Conservation (phyloP, 257 asterid genomes). For the Solanum chmielewskii region DNA sequence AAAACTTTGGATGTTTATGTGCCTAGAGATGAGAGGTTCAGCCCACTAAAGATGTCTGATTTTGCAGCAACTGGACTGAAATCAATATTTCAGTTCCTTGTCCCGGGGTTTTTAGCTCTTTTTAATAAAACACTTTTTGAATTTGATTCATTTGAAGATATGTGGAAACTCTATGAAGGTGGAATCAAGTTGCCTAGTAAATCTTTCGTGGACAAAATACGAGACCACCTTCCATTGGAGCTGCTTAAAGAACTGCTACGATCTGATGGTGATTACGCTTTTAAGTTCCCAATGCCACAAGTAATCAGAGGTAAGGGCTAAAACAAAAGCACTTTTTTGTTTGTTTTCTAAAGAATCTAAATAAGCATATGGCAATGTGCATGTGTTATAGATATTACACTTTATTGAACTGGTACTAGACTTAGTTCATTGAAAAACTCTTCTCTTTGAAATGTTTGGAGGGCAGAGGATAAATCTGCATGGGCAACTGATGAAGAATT, state of each 20-base stretch:
- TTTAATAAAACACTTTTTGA: conserved; percentile 11
- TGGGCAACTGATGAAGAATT: conserved; percentile 77
- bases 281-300: conserved; percentile 49
- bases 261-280: conserved; percentile 30
- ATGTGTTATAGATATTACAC: neutral
- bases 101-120: neutral
- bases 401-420: neutral
- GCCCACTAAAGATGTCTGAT: conserved; percentile 51
- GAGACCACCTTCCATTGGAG: conserved; percentile 32
- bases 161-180: conserved; percentile 27
- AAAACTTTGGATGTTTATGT: conserved; percentile 41
- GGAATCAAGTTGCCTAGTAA: conserved; percentile 33
- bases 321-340: neutral
- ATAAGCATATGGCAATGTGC: neutral
- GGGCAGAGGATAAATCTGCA: conserved; percentile 38
- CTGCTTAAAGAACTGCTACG: conserved; percentile 35
- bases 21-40: conserved; percentile 61
- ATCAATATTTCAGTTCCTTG: conserved; percentile 35
- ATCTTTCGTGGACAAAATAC: conserved; percentile 3
- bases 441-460: neutral
- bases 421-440: neutral
- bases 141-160: conserved; percentile 40
- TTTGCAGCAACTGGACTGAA: conserved; percentile 40
- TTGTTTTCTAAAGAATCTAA: neutral
- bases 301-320: conserved; percentile 36